Evolutionary conservation across 768 basidiomycete genomes (phyloP).

Genomic region (Multifurca ochricompacta): DNA sequence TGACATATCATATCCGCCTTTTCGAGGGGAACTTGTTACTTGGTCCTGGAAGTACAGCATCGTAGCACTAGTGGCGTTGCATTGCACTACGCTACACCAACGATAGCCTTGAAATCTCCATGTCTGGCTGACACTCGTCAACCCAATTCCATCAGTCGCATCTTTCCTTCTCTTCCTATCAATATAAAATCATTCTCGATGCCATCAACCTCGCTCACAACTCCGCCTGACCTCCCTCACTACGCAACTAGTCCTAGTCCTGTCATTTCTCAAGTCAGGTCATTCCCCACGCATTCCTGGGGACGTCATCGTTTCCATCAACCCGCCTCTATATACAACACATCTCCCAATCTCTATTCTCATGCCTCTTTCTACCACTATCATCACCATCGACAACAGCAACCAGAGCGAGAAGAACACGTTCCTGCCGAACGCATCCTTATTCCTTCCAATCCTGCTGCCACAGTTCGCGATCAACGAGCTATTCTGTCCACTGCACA

Average conservation of each 20-base stretch:
- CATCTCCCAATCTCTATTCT: neutral
- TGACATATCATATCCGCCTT: too few species aligned
- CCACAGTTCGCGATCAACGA: neutral
- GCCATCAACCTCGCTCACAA: constrained; percentile 7
- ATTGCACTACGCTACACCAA: too few species aligned
- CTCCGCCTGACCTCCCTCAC: constrained; percentile 8
- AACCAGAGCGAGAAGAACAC: too few species aligned
- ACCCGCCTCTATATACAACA: constrained; percentile 12
- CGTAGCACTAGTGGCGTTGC: too few species aligned
- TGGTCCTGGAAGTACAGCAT: too few species aligned
- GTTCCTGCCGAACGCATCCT: neutral
- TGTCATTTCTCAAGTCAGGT: neutral
- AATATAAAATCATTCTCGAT: constrained; percentile 4
- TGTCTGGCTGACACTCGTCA: neutral
- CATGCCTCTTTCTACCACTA: neutral
- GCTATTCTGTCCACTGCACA: neutral
- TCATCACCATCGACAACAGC: too few species aligned
- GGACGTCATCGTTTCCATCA: constrained; percentile 8
- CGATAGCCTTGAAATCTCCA: too few species aligned
- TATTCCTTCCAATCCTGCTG: neutral
- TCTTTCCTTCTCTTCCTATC: neutral
- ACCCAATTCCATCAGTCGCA: neutral
- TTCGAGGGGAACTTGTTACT: too few species aligned
- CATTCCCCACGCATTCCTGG: neutral
- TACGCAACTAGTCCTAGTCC: neutral